Conservation (phyloP, 2,329 filamentous ascomycete species). For the Penicillium oxalicum region DNA sequence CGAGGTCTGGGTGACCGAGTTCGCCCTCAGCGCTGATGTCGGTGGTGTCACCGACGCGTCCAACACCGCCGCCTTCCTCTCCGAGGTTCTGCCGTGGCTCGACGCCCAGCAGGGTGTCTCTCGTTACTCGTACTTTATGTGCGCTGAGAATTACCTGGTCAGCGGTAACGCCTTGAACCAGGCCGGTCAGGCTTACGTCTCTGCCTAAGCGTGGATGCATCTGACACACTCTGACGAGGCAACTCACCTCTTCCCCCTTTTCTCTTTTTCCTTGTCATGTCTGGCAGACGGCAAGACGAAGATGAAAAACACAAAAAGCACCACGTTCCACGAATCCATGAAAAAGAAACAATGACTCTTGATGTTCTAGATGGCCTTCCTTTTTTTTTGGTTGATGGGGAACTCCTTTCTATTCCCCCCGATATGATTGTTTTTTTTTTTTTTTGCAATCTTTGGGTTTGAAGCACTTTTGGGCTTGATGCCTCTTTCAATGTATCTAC, state of each 20-base stretch:
- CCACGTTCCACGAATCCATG: no score
- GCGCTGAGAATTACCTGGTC: constrained; percentile 30
- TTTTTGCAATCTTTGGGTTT: neutral
- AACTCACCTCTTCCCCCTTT: no score
- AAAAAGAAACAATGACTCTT: no score
- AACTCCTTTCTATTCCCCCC: no score
- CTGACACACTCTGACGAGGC: no score
- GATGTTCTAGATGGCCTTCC: no score
- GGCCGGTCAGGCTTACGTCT: constrained; percentile 28
- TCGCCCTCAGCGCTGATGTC: constrained; percentile 31
- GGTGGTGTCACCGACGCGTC: constrained; percentile 18
- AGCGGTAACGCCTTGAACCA: constrained; percentile 21
- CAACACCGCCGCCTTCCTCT: constrained; percentile 31
- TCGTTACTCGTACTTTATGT: constrained; percentile 41
- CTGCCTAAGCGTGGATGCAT: neutral
- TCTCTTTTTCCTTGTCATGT: no score
- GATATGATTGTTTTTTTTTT: neutral
- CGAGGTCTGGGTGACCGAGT: constrained; percentile 45
- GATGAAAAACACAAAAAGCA: no score
- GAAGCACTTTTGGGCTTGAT: neutral
- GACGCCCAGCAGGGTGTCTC: constrained; percentile 34
- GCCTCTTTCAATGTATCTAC: neutral
- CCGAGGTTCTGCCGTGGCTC: constrained; percentile 35
- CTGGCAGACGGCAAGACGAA: neutral
- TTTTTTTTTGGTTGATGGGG: no score